These are phyloP conservation scores for Aeminium ludgeri DNA, from an alignment of 495 filamentous ascomycete genomes.

Conservation along the genomic window DNA sequence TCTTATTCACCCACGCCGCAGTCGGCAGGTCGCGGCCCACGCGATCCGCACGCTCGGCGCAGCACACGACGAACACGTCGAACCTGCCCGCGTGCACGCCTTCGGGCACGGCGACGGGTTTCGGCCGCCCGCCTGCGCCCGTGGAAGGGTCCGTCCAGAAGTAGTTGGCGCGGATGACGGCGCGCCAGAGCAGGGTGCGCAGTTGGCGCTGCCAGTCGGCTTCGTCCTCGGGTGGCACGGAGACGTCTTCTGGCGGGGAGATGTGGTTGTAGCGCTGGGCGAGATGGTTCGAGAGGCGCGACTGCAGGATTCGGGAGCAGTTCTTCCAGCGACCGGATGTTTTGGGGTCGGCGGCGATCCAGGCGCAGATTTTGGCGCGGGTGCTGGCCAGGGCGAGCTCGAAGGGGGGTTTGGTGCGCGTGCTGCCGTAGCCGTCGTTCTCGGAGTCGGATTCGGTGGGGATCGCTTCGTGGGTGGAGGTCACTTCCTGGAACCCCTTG, in stretches of 20 bases:
- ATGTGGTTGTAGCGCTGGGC: too few relatives aligned
- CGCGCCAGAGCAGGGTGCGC: neutral
- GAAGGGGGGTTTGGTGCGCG: too few relatives aligned
- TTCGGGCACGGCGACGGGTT: neutral
- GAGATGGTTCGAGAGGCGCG: slow-evolving; percentile 10
- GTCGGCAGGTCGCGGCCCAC: neutral
- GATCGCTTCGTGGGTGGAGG: too few relatives aligned
- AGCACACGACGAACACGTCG: slow-evolving; percentile 1
- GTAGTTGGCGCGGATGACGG: slow-evolving; percentile 4
- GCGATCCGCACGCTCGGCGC: neutral
- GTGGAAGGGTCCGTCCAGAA: slow-evolving; percentile 2
- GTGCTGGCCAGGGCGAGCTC: too few relatives aligned
- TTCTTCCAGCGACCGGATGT: too few relatives aligned
- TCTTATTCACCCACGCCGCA: neutral
- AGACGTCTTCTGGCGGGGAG: too few relatives aligned
- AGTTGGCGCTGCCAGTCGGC: neutral
- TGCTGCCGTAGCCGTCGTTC: too few relatives aligned
- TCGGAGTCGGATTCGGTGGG: too few relatives aligned
- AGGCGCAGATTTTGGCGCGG: too few relatives aligned
- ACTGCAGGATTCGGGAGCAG: slow-evolving; percentile 6
- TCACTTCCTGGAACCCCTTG: too few relatives aligned
- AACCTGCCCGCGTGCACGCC: neutral
- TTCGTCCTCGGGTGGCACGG: neutral
- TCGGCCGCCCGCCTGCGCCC: neutral
- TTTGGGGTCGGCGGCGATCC: too few relatives aligned